phyloP scores from a whole-genome alignment of 441 rosid species.

The Geranium incanum region DNA sequence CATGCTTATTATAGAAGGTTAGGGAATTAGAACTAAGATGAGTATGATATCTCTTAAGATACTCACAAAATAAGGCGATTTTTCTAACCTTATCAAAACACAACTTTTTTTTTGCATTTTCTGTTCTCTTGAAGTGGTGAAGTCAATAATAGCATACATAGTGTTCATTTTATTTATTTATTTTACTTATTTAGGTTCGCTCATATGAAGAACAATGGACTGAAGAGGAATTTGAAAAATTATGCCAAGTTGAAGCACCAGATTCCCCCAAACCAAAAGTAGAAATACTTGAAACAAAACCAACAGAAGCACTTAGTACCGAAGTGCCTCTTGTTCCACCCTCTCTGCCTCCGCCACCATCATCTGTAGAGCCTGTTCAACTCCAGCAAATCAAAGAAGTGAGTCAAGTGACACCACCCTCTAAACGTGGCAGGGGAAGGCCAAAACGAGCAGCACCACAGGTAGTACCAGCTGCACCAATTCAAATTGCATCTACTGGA shows the following conservation, averaged over 20 bases:
- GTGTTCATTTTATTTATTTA: constrained; percentile 4
- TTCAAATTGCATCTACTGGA: constrained; percentile 32
- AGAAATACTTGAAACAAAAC: constrained; percentile 39
- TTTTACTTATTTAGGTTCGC: constrained; percentile 50
- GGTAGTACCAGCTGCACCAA: constrained; percentile 34
- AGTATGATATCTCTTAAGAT: neutral
- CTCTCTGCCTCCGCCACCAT: constrained; percentile 20
- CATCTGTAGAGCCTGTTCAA: constrained; percentile 29
- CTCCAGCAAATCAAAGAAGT: constrained; percentile 42
- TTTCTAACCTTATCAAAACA: neutral
- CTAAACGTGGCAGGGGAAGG: constrained; percentile 94
- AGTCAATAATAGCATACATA: neutral
- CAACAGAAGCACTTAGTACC: constrained; percentile 22
- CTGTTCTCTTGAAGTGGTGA: neutral
- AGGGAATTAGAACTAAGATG: neutral
- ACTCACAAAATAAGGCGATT: neutral
- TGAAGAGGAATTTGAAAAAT: constrained; percentile 87
- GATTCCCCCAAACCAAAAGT: constrained; percentile 59
- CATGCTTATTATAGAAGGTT: neutral
- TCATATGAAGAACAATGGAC: constrained; percentile 94
- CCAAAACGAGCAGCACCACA: constrained; percentile 56
- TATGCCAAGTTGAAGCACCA: constrained; percentile 76
- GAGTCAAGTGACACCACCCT: constrained; percentile 65
- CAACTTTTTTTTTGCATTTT: constrained; percentile 7
- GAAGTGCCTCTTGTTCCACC: constrained; percentile 32